Evolutionary conservation across 345 rosid genomes (phyloP).

Genomic region (Acer campestre): DNA sequence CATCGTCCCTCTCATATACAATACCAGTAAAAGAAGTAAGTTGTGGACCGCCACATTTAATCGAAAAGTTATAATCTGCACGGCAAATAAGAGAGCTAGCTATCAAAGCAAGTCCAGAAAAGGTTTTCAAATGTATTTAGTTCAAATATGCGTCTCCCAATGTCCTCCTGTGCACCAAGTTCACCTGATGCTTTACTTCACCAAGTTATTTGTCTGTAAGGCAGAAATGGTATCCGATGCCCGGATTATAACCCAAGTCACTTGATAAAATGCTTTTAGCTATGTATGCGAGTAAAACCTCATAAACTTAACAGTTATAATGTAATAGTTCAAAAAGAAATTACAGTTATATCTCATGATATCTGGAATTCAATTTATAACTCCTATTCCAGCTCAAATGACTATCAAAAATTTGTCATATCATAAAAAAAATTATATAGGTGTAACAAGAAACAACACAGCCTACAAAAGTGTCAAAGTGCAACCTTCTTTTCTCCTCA

Average conservation of each 20-base stretch:
- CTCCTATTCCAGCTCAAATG: not conserved
- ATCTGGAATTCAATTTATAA: not conserved
- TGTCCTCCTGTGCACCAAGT: not conserved
- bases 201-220: not conserved
- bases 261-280: not conserved
- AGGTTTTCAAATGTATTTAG: not conserved
- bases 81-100: not conserved
- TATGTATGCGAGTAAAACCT: not conserved
- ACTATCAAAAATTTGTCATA: not conserved
- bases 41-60: slow-evolving; percentile 72
- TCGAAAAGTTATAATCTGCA: slow-evolving; percentile 55
- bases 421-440: not conserved
- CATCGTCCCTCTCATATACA: slow-evolving; percentile 51
- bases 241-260: not conserved
- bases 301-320: not conserved
- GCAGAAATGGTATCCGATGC: not conserved
- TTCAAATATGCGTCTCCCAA: not conserved
- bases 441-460: not conserved
- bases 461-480: not conserved
- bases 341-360: not conserved
- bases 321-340: too few species aligned
- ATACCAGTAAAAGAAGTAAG: slow-evolving; percentile 36
- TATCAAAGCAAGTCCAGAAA: not conserved
- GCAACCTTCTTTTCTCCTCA: not conserved
- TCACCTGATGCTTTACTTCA: not conserved